Base-by-base conservation (phyloP, 371 early-diverging fungal genomes). In the Parasitella parasitica region DNA sequence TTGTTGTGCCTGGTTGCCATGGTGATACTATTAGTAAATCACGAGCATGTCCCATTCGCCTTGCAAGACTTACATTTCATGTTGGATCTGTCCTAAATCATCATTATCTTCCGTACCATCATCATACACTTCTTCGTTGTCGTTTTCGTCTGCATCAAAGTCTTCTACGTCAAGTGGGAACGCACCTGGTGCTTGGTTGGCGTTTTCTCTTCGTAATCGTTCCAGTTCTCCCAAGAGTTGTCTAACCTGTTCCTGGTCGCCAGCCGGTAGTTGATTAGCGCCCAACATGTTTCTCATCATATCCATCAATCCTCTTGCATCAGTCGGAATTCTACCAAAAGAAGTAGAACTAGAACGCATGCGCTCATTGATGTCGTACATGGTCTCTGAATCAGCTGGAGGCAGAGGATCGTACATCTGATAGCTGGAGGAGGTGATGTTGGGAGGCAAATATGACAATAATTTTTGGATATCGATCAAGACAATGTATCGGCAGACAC, bases 341-440 rank as follows among this genome's bases (percentile, higher is more conserved):
- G 18, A 54, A 35, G 41, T 52, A 43, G 7, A 2, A 18, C 49
- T 38, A 11, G 20, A n/a, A 54, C 70, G 73, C 53, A 46, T 66
- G 56, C 66, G 61, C 37, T 70, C 70, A 64, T 63, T 63, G 48
- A 61, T 65, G 35, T 80, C 76, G 38, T 88, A 86, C 5, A 70
- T 59, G 26, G 86, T 78, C 1, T 72, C 62, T 13, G 86, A 83
- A 56, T 87, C 83, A 0, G 56, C 43, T 6, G 93, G 93, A 20
- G 93, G 93, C 34, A 93, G 46, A 26, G 93, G 93, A 58, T 93
- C 92, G 62, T 89, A 84, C 67, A 86, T 87, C 62, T 84, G 86
- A 63, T 77, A 82, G 48, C 86, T 85, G 2, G 79, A 71, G 0
- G 57, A 70, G 24, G 82, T 83, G 28, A 88, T 73, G 3, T 72